phyloP scores from a whole-genome alignment of 106 monocot species.

The Acorus gramineus region DNA sequence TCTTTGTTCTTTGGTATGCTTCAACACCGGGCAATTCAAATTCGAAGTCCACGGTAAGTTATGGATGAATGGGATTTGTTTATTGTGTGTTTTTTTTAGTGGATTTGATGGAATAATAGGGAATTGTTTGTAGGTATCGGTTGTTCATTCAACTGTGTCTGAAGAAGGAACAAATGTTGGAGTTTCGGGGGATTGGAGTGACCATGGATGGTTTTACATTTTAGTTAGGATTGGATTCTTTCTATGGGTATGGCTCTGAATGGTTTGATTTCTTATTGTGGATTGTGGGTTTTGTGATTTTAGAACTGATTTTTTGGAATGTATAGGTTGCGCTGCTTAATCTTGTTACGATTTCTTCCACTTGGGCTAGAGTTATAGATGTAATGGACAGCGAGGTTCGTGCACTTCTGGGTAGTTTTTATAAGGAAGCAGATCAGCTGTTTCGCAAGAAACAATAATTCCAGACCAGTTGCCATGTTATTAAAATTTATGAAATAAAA shows the following conservation, averaged over 20 bases:
- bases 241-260: constrained; percentile 58
- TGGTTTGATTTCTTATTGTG: neutral
- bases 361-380: constrained; percentile 97
- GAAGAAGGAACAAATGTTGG: constrained; percentile 12
- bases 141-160: constrained; percentile 17
- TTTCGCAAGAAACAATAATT: neutral
- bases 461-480: too few relatives aligned
- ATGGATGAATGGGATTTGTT: neutral
- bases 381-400: constrained; percentile 93
- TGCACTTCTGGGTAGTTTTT: neutral
- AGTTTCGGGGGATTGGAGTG: constrained; percentile 34
- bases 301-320: neutral
- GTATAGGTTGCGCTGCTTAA: constrained; percentile 93
- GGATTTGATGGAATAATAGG: neutral
- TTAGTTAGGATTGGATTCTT: constrained; percentile 69
- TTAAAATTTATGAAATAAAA: too few relatives aligned
- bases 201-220: constrained; percentile 81
- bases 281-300: neutral
- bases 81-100: constrained; percentile 1
- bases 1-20: constrained; percentile 79
- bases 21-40: constrained; percentile 33
- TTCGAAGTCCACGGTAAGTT: constrained; percentile 38
- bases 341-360: constrained; percentile 89
- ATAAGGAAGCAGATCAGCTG: too few relatives aligned
- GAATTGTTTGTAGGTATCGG: constrained; percentile 19